phyloP scores from a whole-genome alignment of 192 early-diverging fungal species.

The Chytriomyces confervae region DNA sequence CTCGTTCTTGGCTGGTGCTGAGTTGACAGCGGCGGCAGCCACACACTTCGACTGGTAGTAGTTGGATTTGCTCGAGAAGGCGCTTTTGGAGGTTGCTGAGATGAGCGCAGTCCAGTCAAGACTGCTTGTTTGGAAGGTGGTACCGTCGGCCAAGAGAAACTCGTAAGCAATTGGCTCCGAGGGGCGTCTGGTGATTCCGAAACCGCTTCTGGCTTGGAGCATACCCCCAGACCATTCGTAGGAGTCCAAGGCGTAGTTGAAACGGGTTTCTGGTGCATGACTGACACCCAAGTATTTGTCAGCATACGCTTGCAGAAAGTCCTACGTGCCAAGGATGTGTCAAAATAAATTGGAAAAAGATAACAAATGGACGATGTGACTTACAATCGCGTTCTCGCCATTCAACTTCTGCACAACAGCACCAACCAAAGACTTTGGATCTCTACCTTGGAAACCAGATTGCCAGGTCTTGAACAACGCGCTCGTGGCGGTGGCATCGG shows the following conservation, averaged over 20 bases:
- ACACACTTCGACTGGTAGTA: no score
- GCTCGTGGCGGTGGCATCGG: no score
- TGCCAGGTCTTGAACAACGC: no score
- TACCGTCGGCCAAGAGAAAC: background rate
- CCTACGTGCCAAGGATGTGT: background rate
- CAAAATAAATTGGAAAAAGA: background rate
- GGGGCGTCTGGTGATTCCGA: background rate
- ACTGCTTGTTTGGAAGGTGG: background rate
- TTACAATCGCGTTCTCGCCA: background rate
- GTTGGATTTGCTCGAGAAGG: no score
- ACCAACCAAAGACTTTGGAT: background rate
- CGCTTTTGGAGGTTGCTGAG: no score
- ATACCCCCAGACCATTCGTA: background rate
- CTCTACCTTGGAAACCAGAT: background rate
- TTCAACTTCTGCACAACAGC: constrained; percentile 1
- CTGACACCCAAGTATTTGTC: constrained; percentile 15
- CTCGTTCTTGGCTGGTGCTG: no score
- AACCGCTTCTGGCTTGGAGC: background rate
- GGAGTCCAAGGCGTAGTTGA: constrained; percentile 19
- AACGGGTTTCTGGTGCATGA: constrained; percentile 26
- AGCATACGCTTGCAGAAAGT: constrained; percentile 25
- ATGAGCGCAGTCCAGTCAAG: no score
- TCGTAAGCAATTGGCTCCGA: background rate
- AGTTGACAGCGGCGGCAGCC: no score
- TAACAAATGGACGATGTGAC: background rate